phyloP scores from a whole-genome alignment of 2,329 filamentous ascomycete species.

The Diaporthe citri region DNA sequence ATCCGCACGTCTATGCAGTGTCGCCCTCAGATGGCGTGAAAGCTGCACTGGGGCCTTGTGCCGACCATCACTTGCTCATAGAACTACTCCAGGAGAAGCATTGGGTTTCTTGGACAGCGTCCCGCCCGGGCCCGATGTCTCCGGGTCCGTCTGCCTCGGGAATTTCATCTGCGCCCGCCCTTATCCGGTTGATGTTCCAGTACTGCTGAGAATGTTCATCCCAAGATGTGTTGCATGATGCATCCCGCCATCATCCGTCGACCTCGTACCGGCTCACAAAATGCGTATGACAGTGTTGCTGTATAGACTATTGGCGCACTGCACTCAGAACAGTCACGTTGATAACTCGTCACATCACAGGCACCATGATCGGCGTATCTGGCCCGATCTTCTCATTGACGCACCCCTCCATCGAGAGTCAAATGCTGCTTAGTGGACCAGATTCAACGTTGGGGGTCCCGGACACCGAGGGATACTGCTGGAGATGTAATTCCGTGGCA shows the following conservation, averaged over 20 bases:
- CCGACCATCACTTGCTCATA: neutral
- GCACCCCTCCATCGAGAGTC: neutral
- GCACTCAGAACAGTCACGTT: neutral
- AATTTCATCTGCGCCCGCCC: neutral
- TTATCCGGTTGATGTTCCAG: neutral
- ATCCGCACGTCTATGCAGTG: neutral
- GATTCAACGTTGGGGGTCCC: neutral
- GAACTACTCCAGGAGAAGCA: neutral
- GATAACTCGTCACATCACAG: constrained; percentile 7
- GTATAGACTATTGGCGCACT: neutral
- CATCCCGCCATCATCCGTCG: neutral
- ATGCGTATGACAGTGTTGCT: neutral
- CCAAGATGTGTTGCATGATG: constrained; percentile 6
- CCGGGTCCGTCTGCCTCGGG: neutral
- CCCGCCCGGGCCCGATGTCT: neutral
- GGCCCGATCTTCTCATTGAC: neutral
- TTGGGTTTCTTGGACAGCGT: neutral
- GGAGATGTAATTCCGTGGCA: neutral
- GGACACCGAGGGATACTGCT: neutral
- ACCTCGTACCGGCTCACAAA: neutral
- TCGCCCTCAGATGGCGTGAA: neutral
- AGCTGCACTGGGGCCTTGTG: neutral
- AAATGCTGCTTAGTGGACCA: neutral
- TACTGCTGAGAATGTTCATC: neutral
- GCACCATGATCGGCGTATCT: neutral